These are phyloP conservation scores for Posidonia oceanica DNA, from an alignment of 116 monocot species.

Conservation along the genomic window DNA sequence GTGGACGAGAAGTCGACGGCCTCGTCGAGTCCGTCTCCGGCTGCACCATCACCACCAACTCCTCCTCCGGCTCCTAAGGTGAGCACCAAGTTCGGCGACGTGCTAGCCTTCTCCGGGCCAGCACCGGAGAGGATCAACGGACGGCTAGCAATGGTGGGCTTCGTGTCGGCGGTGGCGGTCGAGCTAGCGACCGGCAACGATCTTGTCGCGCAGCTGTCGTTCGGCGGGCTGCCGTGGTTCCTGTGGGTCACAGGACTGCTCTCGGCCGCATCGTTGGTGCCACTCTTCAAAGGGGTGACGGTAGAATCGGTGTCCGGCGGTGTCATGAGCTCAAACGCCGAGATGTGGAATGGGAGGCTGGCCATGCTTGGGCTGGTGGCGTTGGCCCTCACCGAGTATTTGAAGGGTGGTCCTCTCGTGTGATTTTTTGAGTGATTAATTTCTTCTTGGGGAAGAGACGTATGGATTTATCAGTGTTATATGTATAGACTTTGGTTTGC, in stretches of 20 bases:
- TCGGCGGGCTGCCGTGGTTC: constrained; percentile 55
- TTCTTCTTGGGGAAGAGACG: no score
- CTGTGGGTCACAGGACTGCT: constrained; percentile 24
- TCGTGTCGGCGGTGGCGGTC: constrained; percentile 49
- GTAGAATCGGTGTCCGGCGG: constrained; percentile 29
- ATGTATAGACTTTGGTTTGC: no score
- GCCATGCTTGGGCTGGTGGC: constrained; percentile 72
- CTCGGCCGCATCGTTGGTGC: constrained; percentile 55
- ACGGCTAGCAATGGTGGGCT: constrained; percentile 68
- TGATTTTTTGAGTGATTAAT: neutral
- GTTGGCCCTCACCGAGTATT: constrained; percentile 57
- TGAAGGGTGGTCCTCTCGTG: constrained; percentile 34
- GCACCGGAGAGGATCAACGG: constrained; percentile 84
- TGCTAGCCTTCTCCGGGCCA: constrained; percentile 63
- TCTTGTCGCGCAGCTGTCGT: constrained; percentile 34
- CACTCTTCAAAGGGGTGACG: constrained; percentile 41
- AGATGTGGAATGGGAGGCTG: constrained; percentile 72
- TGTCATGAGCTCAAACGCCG: constrained; percentile 44
- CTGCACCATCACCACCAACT: neutral
- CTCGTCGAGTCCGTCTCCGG: neutral
- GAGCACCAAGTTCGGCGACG: constrained; percentile 49
- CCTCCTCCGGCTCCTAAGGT: constrained; percentile 9
- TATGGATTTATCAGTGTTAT: no score
- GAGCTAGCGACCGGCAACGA: constrained; percentile 38
- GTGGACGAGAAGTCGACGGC: neutral